A percentile compares a stretch with the other conserved stretches of the same genome.
Conservation (phyloP, 768 basidiomycete genomes). For the Psilocybe cyanescens region DNA sequence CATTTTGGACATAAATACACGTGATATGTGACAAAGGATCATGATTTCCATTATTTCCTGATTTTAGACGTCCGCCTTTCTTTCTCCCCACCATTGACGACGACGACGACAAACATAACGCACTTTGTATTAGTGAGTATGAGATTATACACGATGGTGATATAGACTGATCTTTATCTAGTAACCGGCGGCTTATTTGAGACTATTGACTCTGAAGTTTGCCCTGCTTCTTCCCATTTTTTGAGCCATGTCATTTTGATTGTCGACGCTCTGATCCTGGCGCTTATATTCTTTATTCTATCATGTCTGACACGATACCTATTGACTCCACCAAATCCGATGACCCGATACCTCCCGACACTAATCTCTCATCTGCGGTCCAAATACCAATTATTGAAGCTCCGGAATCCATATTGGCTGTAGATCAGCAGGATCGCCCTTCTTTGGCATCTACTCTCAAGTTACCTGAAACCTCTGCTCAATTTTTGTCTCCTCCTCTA, state of each 20-base stretch:
- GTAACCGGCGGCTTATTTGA: slow-evolving; percentile 14
- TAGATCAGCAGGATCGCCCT: slow-evolving; percentile 24
- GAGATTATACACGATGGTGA: not conserved
- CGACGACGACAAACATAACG: slow-evolving; percentile 28
- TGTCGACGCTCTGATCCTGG: slow-evolving; percentile 12
- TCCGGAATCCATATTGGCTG: slow-evolving; percentile 23
- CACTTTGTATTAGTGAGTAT: slow-evolving; percentile 18
- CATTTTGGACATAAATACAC: slow-evolving; percentile 5
- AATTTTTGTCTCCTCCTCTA: slow-evolving; percentile 48
- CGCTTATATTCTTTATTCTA: slow-evolving; percentile 17
- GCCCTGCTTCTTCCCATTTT: slow-evolving; percentile 11
- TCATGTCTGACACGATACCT: slow-evolving; percentile 25
- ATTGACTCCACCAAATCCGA: slow-evolving; percentile 23
- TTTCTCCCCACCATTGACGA: slow-evolving; percentile 23
- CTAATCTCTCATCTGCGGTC: slow-evolving; percentile 23
- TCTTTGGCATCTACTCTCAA: slow-evolving; percentile 29
- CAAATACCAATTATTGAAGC: slow-evolving; percentile 29
- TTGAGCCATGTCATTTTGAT: slow-evolving; percentile 36
- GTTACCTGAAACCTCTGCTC: slow-evolving; percentile 25
- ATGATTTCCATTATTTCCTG: slow-evolving; percentile 15
- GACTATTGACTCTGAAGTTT: slow-evolving; percentile 11
- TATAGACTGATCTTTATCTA: slow-evolving; percentile 11
- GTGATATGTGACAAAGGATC: slow-evolving; percentile 15
- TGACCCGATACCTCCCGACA: slow-evolving; percentile 33
- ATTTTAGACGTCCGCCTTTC: slow-evolving; percentile 13